Base-by-base conservation (phyloP, 306 rosid genomes). In the Cucurbita argyrosperma region DNA sequence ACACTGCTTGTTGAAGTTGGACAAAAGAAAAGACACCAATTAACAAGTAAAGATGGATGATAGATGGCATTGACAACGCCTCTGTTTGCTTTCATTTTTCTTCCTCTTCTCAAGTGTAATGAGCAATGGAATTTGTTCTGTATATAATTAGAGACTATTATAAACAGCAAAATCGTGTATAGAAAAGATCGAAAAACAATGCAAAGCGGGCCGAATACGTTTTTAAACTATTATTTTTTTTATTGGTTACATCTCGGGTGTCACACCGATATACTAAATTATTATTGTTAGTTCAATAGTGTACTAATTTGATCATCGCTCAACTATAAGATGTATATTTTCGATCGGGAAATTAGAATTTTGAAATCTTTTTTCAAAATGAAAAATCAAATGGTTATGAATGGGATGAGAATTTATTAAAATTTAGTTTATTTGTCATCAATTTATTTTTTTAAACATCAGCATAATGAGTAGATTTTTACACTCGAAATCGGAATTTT, bases 1-100 rank as follows among this genome's bases (percentile, higher is more conserved):
- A 81, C 89, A 30, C 81, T 91, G 70, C 90, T 89, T 12, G 91
- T 89, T 77, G 96, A 95, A 81, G 84, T 83, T 51, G 96, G 89
- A 76, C 91, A 81, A 49, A 89, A 87, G 63, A 95, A 85, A 84
- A 85, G 69, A 77, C 89, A 85, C 21, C 89, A 84, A 53, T 60
- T 79, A 74, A 88, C 86, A 63, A 81, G 64, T 85, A 91, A 94
- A 76, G 89, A 85, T 66, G 96, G 91, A 76, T 91, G 83, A 88
- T 63, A 12, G 53, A 49, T 49, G 13, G 40, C 45, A 26, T 40
- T 40, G 55, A 1, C 40, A 13, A 57, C 50, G 21, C 4, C 23
- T 37, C 8, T 42, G 45, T 40, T 53, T 18, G 57, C 78, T 8
- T 68, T 43, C 46, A 74, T 7, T 77, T 57, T 78, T 67, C 58